Percentiles rank a stretch among this genome's conserved stretches.
Evolutionary conservation across 805 yeast genomes (phyloP).

Genomic region (Metschnikowia chrysomelidarum): DNA sequence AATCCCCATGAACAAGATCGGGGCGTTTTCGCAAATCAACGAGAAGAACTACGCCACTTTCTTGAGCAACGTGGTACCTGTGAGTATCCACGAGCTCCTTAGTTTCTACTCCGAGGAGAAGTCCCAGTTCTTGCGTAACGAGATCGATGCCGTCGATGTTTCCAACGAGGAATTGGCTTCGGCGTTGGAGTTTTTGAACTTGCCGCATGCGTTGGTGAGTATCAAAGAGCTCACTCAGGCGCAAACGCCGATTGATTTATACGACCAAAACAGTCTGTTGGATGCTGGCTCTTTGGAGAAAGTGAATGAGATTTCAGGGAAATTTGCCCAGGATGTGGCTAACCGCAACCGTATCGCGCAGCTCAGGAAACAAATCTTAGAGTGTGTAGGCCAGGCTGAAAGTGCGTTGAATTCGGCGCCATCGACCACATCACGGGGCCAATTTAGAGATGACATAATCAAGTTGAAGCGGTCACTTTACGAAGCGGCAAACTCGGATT

Average conservation of each 20-base stretch:
- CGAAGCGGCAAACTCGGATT: constrained; percentile 62
- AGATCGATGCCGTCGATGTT: constrained; percentile 70
- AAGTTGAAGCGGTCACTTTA: constrained; percentile 56
- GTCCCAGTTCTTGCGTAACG: constrained; percentile 69
- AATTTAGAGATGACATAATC: constrained; percentile 52
- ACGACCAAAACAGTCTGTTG: constrained; percentile 3
- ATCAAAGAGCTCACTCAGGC: constrained; percentile 42
- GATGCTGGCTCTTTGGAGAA: constrained; percentile 10
- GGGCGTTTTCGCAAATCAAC: constrained; percentile 41
- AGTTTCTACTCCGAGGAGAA: constrained; percentile 89
- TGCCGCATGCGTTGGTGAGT: constrained; percentile 64
- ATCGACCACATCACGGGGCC: constrained; percentile 7
- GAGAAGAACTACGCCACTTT: constrained; percentile 48
- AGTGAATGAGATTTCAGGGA: constrained; percentile 24
- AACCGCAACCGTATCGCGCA: constrained; percentile 30
- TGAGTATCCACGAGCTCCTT: constrained; percentile 81
- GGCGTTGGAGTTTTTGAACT: constrained; percentile 73
- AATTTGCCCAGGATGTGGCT: constrained; percentile 33
- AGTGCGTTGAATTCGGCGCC: constrained; percentile 9
- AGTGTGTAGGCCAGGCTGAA: constrained; percentile 36
- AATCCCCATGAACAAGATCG: constrained; percentile 48
- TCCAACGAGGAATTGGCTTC: constrained; percentile 78
- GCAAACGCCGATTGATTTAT: constrained; percentile 3
- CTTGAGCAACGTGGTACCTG: constrained; percentile 78
- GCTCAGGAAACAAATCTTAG: constrained; percentile 37